Percentiles rank a stretch among this genome's conserved stretches.
These are phyloP conservation scores for Coprinellus aureogranulatus DNA, from an alignment of 768 basidiomycete species.

Conservation along the genomic window DNA sequence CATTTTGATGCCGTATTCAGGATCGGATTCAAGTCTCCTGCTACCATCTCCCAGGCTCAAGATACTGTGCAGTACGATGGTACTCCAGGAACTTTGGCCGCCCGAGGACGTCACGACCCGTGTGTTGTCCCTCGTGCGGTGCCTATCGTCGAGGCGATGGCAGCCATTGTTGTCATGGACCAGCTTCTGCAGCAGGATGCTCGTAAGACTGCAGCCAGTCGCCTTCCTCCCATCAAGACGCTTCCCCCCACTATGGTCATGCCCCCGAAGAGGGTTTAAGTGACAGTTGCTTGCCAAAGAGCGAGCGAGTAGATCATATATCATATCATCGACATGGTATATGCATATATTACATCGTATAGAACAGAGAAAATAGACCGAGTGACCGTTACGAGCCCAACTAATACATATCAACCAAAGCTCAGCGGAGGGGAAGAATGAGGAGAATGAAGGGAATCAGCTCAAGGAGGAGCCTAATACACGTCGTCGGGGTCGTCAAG, in stretches of 20 bases:
- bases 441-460: background rate
- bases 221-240: constrained; percentile 85
- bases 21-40: constrained; percentile 96
- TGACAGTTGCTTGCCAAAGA: background rate
- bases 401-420: background rate
- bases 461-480: constrained; percentile 13
- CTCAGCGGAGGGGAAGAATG: background rate
- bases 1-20: constrained; percentile 34
- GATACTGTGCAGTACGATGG: constrained; percentile 92
- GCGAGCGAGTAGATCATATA: too few relatives aligned
- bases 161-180: constrained; percentile 93
- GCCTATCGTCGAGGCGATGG: constrained; percentile 98
- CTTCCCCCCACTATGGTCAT: constrained; percentile 91
- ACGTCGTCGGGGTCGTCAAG: constrained; percentile 53
- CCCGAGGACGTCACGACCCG: constrained; percentile 93
- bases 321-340: background rate
- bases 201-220: constrained; percentile 64
- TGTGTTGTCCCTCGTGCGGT: constrained; percentile 97
- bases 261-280: constrained; percentile 36
- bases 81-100: constrained; percentile 80
- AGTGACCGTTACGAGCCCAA: too few relatives aligned
- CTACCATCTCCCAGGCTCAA: constrained; percentile 93
- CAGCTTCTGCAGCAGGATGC: constrained; percentile 87
- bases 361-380: background rate
- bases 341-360: background rate